Percentiles rank a stretch among this genome's conserved stretches.
These are phyloP conservation scores for Diaporthe vexans DNA, from an alignment of 2,329 filamentous ascomycete species.

Conservation along the genomic window DNA sequence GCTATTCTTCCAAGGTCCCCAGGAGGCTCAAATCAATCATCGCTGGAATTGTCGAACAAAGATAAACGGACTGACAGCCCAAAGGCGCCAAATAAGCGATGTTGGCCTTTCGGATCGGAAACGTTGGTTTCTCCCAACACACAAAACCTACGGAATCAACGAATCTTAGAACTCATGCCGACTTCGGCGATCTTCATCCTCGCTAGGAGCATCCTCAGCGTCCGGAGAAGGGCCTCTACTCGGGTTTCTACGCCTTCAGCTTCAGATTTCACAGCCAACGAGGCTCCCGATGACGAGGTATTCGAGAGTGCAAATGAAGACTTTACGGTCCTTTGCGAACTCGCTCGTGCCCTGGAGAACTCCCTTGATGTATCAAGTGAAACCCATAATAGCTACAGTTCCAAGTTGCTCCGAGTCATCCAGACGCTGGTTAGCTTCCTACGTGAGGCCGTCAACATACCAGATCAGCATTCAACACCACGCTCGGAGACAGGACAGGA, in stretches of 20 bases:
- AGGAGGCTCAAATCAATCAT: not conserved
- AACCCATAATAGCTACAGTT: not conserved
- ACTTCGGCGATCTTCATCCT: conserved; percentile 17
- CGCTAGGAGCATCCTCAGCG: not conserved
- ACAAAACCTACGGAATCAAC: not conserved
- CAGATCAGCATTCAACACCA: not conserved
- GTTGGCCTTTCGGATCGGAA: conserved; percentile 5
- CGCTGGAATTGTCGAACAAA: not conserved
- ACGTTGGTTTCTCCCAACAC: not conserved
- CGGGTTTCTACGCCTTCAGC: not conserved
- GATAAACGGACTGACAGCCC: not conserved
- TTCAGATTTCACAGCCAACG: not conserved
- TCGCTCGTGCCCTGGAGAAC: not conserved
- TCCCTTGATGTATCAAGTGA: not conserved
- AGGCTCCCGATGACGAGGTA: not conserved
- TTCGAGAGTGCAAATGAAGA: not conserved
- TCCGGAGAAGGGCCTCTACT: not conserved
- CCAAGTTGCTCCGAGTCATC: conserved; percentile 9
- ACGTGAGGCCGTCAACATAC: not conserved
- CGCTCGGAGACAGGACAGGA: not conserved
- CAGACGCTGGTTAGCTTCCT: not conserved
- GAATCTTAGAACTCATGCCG: not conserved
- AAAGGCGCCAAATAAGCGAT: not conserved
- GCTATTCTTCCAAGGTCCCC: not conserved
- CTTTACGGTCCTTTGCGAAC: not conserved